These are phyloP conservation scores for Lenzites betulinus DNA, from an alignment of 768 basidiomycete genomes.

Conservation along the genomic window DNA sequence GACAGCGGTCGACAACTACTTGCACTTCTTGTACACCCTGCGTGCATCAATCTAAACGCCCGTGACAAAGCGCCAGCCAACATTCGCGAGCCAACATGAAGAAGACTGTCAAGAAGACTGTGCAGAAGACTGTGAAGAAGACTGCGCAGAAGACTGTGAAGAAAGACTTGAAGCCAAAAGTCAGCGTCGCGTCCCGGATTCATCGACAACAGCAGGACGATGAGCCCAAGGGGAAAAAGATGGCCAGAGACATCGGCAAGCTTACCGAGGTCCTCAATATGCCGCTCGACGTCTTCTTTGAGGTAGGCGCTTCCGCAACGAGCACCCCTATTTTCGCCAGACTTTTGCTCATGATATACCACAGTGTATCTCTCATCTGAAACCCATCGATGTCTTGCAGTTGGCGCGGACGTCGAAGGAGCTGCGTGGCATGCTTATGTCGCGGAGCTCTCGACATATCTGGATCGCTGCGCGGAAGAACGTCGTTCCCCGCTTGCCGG, in stretches of 20 bases:
- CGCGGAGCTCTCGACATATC: constrained; percentile 19
- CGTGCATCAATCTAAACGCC: too few relatives aligned
- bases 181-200: neutral
- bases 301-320: too few relatives aligned
- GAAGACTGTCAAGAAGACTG: too few relatives aligned
- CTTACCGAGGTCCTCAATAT: constrained; percentile 1
- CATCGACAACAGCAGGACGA: neutral
- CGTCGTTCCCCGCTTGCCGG: constrained; percentile 9
- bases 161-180: neutral
- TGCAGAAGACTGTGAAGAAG: too few relatives aligned
- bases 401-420: constrained; percentile 20
- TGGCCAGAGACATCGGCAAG: neutral
- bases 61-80: too few relatives aligned
- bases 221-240: neutral
- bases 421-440: constrained; percentile 18
- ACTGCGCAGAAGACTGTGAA: too few relatives aligned
- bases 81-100: too few relatives aligned
- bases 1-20: too few relatives aligned
- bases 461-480: constrained; percentile 24
- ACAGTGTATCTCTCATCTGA: constrained; percentile 14
- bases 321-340: too few relatives aligned
- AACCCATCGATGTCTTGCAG: constrained; percentile 26
- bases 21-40: too few relatives aligned
- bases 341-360: too few relatives aligned
- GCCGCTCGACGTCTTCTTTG: constrained; percentile 7